Percentiles rank a stretch among this genome's conserved stretches.
Conservation (phyloP, 2,329 filamentous ascomycete genomes). For the Endothia cerciana region DNA sequence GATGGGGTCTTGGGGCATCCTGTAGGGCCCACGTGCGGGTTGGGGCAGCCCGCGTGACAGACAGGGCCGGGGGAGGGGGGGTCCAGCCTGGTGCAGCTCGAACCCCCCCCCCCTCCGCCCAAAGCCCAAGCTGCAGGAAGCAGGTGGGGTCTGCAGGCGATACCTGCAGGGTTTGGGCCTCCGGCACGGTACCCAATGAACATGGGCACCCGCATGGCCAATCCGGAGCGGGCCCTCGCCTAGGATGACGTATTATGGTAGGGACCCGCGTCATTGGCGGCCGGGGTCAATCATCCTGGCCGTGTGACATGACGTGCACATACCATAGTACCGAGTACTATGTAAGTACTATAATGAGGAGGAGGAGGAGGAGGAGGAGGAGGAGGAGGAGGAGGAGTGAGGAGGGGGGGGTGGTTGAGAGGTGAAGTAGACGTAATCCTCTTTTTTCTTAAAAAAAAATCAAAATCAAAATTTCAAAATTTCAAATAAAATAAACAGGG, state of each 20-base stretch:
- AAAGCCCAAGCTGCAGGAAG: not conserved
- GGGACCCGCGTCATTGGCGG: slow-evolving; percentile 13
- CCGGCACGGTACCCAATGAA: not conserved
- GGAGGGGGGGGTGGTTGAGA: no score
- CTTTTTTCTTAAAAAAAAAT: no score
- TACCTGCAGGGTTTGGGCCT: not conserved
- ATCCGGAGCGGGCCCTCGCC: not conserved
- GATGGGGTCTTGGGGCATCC: not conserved
- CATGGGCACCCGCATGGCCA: not conserved
- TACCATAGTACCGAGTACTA: no score
- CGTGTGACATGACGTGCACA: slow-evolving; percentile 9
- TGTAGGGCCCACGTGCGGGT: not conserved
- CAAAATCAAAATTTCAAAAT: no score
- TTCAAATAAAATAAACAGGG: no score
- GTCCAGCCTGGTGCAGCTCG: no score
- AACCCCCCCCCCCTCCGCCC: no score
- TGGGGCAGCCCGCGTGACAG: not conserved
- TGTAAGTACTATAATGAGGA: no score
- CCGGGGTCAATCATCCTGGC: not conserved
- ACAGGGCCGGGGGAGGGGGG: no score
- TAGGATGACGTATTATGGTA: slow-evolving; percentile 21
- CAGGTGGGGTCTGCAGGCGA: slow-evolving; percentile 4
- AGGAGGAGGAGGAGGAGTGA: not conserved
- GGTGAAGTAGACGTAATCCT: no score
- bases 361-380: not conserved